Evolutionary conservation across 2,329 filamentous ascomycete genomes (phyloP).

Genomic region (Botrytis fabae): DNA sequence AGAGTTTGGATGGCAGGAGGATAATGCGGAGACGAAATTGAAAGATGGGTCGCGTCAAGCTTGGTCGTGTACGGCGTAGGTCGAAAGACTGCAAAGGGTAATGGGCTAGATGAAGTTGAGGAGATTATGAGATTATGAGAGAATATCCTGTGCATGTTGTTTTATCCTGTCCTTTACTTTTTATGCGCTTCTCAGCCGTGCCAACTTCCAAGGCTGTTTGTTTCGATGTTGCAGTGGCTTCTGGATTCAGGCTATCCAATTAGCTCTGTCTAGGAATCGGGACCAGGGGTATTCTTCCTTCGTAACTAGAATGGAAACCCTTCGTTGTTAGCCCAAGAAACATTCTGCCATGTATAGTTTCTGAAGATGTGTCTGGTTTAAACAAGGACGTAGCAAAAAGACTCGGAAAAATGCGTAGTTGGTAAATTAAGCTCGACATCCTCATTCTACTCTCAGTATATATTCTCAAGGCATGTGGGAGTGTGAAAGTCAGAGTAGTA

Average conservation of each 20-base stretch:
- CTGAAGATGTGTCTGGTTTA: not conserved
- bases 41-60: constrained; percentile 12
- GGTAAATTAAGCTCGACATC: not conserved
- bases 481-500: not conserved
- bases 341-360: constrained; percentile 11
- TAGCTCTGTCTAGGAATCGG: not conserved
- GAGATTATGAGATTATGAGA: not conserved
- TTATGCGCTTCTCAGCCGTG: constrained; percentile 3
- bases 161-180: not conserved
- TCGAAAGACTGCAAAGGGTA: constrained; percentile 1
- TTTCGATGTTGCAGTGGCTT: constrained; percentile 17
- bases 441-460: not conserved
- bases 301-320: constrained; percentile 1
- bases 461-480: not conserved
- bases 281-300: not conserved
- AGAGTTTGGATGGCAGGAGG: constrained; percentile 15
- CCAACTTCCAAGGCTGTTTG: constrained; percentile 9
- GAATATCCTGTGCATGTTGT: not conserved
- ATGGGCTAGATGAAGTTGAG: not conserved
- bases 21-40: constrained; percentile 15
- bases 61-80: not conserved
- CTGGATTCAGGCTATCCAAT: constrained; percentile 7
- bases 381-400: not conserved
- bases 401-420: not conserved
- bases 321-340: not conserved